phyloP scores from a whole-genome alignment of 179 eudicot genomes.

The Carnegiea gigantea region DNA sequence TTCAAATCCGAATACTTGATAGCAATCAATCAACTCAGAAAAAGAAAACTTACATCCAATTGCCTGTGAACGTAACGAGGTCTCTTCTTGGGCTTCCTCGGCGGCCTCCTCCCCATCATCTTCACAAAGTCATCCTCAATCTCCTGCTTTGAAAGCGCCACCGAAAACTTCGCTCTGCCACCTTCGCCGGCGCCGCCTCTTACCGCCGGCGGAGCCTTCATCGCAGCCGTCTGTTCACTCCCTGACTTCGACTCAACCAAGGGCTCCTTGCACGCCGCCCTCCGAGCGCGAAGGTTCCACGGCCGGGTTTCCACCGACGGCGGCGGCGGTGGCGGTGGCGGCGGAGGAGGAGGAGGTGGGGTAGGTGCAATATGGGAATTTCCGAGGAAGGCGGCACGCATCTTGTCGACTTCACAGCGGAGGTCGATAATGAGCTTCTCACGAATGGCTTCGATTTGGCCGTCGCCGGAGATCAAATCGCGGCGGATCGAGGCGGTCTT shows the following conservation, averaged over 20 bases:
- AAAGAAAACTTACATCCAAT: constrained; percentile 34
- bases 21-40: neutral
- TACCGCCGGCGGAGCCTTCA: neutral
- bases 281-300: constrained; percentile 46
- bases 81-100: constrained; percentile 48
- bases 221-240: constrained; percentile 10
- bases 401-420: constrained; percentile 41
- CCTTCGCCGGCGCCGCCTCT: constrained; percentile 1
- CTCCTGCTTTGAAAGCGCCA: constrained; percentile 39
- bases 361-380: constrained; percentile 10
- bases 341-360: constrained; percentile 14
- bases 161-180: constrained; percentile 33
- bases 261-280: constrained; percentile 39
- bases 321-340: constrained; percentile 6
- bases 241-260: constrained; percentile 10
- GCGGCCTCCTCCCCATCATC: constrained; percentile 42
- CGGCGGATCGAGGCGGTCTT: constrained; percentile 7
- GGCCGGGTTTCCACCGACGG: constrained; percentile 29
- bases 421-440: constrained; percentile 51
- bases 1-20: neutral
- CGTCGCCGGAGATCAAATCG: neutral
- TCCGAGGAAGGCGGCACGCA: constrained; percentile 27
- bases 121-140: constrained; percentile 42
- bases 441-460: constrained; percentile 36
- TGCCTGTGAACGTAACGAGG: constrained; percentile 41